Evolutionary conservation across 768 basidiomycete genomes (phyloP).

Genomic region (Boletus tylopilopsis): DNA sequence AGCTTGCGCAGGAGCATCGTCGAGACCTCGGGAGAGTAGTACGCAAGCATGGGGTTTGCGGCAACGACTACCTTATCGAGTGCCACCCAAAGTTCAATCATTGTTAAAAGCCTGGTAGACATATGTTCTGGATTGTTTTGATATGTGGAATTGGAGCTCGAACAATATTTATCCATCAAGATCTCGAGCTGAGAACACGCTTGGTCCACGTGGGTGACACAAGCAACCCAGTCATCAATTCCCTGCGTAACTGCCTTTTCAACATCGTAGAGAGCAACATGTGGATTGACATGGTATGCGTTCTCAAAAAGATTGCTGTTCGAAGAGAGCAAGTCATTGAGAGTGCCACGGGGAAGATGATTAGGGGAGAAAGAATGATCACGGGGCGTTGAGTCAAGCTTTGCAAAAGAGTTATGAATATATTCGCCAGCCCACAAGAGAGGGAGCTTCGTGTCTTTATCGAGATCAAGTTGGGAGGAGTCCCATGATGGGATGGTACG

Average conservation of each 20-base stretch:
- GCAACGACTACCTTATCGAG: constrained; percentile 25
- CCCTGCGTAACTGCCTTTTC: constrained; percentile 30
- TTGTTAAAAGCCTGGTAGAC: constrained; percentile 40
- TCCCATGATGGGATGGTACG: background rate
- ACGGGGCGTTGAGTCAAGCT: background rate
- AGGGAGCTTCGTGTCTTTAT: background rate
- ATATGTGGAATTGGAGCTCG: constrained; percentile 25
- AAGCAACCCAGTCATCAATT: constrained; percentile 33
- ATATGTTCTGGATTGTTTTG: constrained; percentile 33
- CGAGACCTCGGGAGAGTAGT: constrained; percentile 34
- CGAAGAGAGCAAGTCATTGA: background rate
- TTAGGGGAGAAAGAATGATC: background rate
- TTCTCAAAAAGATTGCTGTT: constrained; percentile 7
- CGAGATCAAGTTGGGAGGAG: background rate
- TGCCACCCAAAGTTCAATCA: constrained; percentile 35
- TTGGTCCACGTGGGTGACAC: background rate
- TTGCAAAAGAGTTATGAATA: background rate
- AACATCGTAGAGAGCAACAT: constrained; percentile 32
- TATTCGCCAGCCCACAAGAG: background rate
- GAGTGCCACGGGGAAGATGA: constrained; percentile 6
- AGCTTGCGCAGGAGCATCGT: constrained; percentile 17
- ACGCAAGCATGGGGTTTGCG: constrained; percentile 22
- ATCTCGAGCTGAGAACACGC: constrained; percentile 8
- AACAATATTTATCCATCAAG: constrained; percentile 27
- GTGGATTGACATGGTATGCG: constrained; percentile 6